Conservation (phyloP, 2,329 filamentous ascomycete genomes). For the Madurella mycetomatis region DNA sequence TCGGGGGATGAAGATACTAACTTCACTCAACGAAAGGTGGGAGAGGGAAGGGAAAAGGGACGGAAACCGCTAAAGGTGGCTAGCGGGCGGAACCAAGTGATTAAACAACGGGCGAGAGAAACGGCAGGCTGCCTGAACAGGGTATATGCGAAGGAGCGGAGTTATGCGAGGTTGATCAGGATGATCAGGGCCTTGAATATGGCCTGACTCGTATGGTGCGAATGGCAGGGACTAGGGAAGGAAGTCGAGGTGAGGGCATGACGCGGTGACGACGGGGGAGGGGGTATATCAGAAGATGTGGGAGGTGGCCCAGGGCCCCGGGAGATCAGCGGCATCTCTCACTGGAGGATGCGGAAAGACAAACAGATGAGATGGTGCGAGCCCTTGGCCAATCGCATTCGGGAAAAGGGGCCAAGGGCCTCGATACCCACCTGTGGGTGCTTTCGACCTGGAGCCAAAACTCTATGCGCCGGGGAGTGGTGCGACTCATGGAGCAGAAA, state of each 20-base stretch:
- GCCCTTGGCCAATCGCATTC: conserved; percentile 9
- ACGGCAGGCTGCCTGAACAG: not conserved
- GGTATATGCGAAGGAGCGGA: conserved; percentile 1
- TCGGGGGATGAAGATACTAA: conserved; percentile 23
- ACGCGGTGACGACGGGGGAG: not conserved
- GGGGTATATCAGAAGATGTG: not conserved
- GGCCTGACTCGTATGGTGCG: conserved; percentile 15
- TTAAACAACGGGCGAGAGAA: conserved; percentile 14
- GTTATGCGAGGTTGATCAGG: conserved; percentile 23
- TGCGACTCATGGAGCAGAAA: not conserved
- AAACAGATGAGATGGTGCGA: not conserved
- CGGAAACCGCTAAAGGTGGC: not conserved
- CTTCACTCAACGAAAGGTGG: conserved; percentile 19
- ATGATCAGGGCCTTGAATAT: conserved; percentile 17
- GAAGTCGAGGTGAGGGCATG: conserved; percentile 1
- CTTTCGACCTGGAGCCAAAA: not conserved
- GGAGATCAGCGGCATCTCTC: not conserved
- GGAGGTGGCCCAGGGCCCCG: not conserved
- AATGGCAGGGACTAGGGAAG: conserved; percentile 1
- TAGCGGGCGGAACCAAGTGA: conserved; percentile 10
- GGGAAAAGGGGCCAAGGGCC: not conserved
- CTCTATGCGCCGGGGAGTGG: not conserved
- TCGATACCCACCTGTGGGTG: not conserved
- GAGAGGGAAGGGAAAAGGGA: conserved; percentile 15
- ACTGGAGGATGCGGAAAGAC: not conserved